These are phyloP conservation scores for Sistotremastrum suecicum DNA, from an alignment of 768 basidiomycete species.

Conservation along the genomic window DNA sequence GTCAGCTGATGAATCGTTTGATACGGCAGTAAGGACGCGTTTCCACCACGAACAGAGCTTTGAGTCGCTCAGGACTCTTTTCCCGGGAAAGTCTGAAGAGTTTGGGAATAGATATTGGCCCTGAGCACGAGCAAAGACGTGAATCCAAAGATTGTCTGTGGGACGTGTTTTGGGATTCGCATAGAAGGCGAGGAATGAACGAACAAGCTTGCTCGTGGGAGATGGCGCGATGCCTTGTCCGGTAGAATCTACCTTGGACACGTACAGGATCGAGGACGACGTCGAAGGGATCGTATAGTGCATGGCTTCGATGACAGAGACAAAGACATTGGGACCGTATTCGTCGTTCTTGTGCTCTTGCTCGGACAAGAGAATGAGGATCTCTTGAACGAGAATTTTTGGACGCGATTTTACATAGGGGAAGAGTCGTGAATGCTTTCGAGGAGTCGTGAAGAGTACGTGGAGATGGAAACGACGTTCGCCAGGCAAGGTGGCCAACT, in stretches of 20 bases:
- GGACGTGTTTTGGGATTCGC: slow-evolving; percentile 43
- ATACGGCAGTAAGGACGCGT: slow-evolving; percentile 47
- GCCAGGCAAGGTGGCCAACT: slow-evolving; percentile 45
- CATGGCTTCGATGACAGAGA: slow-evolving; percentile 66
- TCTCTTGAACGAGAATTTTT: slow-evolving; percentile 56
- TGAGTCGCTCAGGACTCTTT: slow-evolving; percentile 63
- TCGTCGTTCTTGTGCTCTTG: slow-evolving; percentile 26
- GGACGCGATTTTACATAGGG: slow-evolving; percentile 60
- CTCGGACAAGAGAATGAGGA: slow-evolving; percentile 64
- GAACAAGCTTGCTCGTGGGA: slow-evolving; percentile 58
- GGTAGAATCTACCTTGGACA: slow-evolving; percentile 91
- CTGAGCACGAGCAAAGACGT: slow-evolving; percentile 85
- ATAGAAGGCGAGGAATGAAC: slow-evolving; percentile 50
- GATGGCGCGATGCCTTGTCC: slow-evolving; percentile 54
- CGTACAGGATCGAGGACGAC: slow-evolving; percentile 60
- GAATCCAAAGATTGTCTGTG: slow-evolving; percentile 54
- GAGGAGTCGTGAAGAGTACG: slow-evolving; percentile 52
- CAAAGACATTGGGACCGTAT: slow-evolving; percentile 38
- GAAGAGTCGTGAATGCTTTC: slow-evolving; percentile 55
- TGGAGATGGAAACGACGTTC: slow-evolving; percentile 63
- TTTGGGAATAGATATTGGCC: slow-evolving; percentile 90
- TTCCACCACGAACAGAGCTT: slow-evolving; percentile 92
- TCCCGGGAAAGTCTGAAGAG: slow-evolving; percentile 52
- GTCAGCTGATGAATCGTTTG: slow-evolving; percentile 22
- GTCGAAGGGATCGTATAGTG: slow-evolving; percentile 65